Base-by-base conservation (phyloP, 2,329 filamentous ascomycete species). In the Byssochlamys sp. region DNA sequence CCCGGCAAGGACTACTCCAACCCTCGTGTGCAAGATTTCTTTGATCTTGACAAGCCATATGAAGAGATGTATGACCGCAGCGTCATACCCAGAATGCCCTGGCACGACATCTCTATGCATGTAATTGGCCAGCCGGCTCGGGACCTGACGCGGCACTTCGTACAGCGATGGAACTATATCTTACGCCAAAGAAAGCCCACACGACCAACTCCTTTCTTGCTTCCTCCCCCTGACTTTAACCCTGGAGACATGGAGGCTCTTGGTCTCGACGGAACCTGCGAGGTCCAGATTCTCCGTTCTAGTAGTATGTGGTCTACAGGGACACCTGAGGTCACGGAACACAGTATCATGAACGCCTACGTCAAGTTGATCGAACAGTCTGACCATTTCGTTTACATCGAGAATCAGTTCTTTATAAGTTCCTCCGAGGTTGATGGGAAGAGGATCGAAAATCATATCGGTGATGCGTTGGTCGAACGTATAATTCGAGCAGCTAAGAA, bases 1-100 rank as follows among this genome's bases (percentile, higher is more conserved):
- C 92, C 94, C 0, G 94, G 94, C 54, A 99, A 99, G 72, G 94
- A 99, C 72, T 99, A 99, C 73, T 96, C 91, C 0, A 99, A 99
- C 67, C 92, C 94, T 19, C 83, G 94, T 65, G 90, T 96, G 2
- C 89, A 95, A 65, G 94, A 99, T 71, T 99, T 99, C 70, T 96
- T 90, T 77, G 85, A 86, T 58, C 82, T 99, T 27, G 88, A 94
- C 69, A 90, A 95, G 71, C 94, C 94, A 1, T 97, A 97, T 67
- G 94, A 96, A 68, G 94, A 99, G 73, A 97, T 97, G 94, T 99
- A 97, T 68, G 90, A 97, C 73, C 87, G 94, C 57, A 87, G 84
- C 59, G 88, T 88, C 69, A 83, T 92, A 19, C 91, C 94, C 1
- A 81, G 94, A 60, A 99, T 97, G 94, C 92, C 94, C 1, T 99